Evolutionary conservation across 148 eudicot species (phyloP).

Genomic region (Spergularia bocconei): DNA sequence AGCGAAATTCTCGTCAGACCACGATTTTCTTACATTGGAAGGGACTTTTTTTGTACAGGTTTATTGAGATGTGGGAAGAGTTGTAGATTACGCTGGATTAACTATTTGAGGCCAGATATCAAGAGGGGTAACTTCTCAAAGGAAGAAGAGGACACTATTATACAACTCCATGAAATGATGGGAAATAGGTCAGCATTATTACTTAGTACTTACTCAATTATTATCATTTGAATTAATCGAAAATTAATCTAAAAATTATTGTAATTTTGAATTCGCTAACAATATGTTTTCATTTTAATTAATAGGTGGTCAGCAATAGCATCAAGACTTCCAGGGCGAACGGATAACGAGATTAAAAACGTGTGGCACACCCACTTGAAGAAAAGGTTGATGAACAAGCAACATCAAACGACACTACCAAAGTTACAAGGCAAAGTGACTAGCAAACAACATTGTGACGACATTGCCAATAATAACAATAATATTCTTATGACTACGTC

Average conservation of each 20-base stretch:
- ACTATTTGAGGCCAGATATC: slow-evolving; percentile 66
- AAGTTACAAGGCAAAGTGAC: slow-evolving; percentile 14
- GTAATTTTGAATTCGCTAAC: background rate
- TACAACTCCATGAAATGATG: slow-evolving; percentile 59
- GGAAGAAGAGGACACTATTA: slow-evolving; percentile 69
- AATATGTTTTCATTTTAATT: background rate
- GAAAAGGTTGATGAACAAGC: slow-evolving; percentile 46
- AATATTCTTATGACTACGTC: background rate
- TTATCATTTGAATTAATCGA: no score
- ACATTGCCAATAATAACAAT: background rate
- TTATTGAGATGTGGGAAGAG: slow-evolving; percentile 77
- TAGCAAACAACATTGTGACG: background rate
- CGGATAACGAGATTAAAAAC: slow-evolving; percentile 78
- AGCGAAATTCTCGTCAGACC: no score
- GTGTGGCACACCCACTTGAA: slow-evolving; percentile 83
- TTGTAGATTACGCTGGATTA: slow-evolving; percentile 75
- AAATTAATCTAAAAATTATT: background rate
- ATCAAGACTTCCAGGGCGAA: slow-evolving; percentile 70
- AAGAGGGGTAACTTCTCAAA: slow-evolving; percentile 67
- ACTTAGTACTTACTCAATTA: no score
- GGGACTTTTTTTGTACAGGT: slow-evolving; percentile 27
- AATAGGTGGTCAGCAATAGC: slow-evolving; percentile 80
- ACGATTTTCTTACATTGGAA: no score
- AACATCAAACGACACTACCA: slow-evolving; percentile 26
- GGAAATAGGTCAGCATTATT: slow-evolving; percentile 56